A percentile compares a stretch with the other conserved stretches of the same genome.
Conservation (phyloP, 257 asterid species). For the Mentha longifolia region DNA sequence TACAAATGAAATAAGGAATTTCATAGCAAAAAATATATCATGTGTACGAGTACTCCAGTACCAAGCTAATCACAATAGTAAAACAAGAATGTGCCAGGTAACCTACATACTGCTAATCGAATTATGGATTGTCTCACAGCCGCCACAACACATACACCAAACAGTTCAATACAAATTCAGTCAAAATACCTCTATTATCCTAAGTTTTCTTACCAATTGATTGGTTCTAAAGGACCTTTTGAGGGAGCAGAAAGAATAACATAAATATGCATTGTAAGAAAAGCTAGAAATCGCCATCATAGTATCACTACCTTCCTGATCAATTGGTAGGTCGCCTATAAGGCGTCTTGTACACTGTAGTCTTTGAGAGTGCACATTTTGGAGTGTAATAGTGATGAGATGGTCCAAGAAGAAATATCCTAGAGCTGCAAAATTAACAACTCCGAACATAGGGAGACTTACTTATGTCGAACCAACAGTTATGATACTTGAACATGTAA, state of each 20-base stretch:
- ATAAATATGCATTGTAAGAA: not conserved
- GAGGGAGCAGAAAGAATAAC: not conserved
- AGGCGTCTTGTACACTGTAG: slow-evolving; percentile 89
- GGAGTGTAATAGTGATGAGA: slow-evolving; percentile 95
- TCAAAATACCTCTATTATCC: not conserved
- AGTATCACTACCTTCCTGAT: slow-evolving; percentile 69
- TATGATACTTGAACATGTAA: not conserved
- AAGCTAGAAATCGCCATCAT: not conserved
- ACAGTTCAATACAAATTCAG: not conserved
- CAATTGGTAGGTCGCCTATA: slow-evolving; percentile 89
- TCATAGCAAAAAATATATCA: not conserved
- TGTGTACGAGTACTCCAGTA: not conserved
- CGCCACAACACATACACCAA: not conserved
- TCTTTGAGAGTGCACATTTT: slow-evolving; percentile 88
- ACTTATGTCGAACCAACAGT: not conserved
- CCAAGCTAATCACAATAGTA: slow-evolving; percentile 5
- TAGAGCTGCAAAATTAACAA: slow-evolving; percentile 59
- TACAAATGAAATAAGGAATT: slow-evolving; percentile 15
- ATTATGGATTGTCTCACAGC: not conserved
- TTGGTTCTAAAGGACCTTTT: not conserved
- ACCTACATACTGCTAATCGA: not conserved
- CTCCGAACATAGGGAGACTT: not conserved
- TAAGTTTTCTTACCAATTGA: slow-evolving; percentile 7
- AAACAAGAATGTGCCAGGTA: not conserved
- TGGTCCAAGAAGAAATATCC: slow-evolving; percentile 97